Conservation (phyloP, 2,329 filamentous ascomycete genomes). For the Berkeleyomyces basicola region DNA sequence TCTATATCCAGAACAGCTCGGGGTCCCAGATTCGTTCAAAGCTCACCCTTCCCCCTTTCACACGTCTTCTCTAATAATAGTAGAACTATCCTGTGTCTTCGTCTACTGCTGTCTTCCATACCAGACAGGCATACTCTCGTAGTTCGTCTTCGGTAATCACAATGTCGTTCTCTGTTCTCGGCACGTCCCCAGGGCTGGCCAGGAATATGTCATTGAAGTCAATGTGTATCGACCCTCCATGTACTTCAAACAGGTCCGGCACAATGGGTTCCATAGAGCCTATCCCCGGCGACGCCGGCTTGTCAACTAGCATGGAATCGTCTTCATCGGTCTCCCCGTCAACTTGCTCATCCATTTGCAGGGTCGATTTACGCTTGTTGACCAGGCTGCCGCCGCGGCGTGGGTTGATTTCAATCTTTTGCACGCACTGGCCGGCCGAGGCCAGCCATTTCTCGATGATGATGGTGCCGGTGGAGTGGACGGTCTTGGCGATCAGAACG, state of each 20-base stretch:
- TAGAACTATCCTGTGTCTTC: background rate
- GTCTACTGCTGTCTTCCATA: slow-evolving; percentile 7
- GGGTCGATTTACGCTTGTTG: slow-evolving; percentile 4
- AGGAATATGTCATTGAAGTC: slow-evolving; percentile 6
- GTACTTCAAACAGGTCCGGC: slow-evolving; percentile 15
- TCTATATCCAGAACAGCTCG: background rate
- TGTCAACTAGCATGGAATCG: background rate
- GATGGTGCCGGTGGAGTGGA: slow-evolving; percentile 7
- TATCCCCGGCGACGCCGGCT: slow-evolving; percentile 5
- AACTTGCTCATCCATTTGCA: slow-evolving; percentile 1
- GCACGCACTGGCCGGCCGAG: background rate
- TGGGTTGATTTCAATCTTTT: slow-evolving; percentile 2
- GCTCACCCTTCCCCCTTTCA: background rate
- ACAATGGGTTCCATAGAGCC: slow-evolving; percentile 6
- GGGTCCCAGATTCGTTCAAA: background rate
- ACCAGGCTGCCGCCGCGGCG: slow-evolving; percentile 2
- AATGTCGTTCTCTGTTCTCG: slow-evolving; percentile 4
- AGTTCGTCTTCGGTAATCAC: slow-evolving; percentile 10
- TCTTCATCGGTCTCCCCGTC: slow-evolving; percentile 1
- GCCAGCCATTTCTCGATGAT: slow-evolving; percentile 6
- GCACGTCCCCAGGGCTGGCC: background rate
- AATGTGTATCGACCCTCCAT: slow-evolving; percentile 3
- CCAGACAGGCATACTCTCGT: slow-evolving; percentile 2
- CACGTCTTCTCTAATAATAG: no score
- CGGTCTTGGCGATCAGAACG: slow-evolving; percentile 3